Percentiles rank a stretch among this genome's conserved stretches.
Evolutionary conservation across 2,329 filamentous ascomycete genomes (phyloP).

Genomic region (Microcyclospora pomicola): DNA sequence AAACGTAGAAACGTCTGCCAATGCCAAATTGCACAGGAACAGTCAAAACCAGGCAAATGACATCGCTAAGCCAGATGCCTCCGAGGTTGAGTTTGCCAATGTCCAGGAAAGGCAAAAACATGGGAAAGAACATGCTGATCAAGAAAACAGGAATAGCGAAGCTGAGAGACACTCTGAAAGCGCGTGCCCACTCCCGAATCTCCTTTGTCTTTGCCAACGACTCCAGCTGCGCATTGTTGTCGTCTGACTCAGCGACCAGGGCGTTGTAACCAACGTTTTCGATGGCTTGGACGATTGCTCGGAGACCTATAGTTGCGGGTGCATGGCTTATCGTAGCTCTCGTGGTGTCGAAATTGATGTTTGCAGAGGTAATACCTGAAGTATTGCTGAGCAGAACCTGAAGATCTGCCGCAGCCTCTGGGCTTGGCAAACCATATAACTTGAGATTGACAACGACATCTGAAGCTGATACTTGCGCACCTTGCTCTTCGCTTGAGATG

Average conservation of each 20-base stretch:
- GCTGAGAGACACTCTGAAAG: constrained; percentile 60
- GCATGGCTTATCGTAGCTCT: constrained; percentile 62
- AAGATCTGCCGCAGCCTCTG: constrained; percentile 55
- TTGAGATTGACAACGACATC: constrained; percentile 61
- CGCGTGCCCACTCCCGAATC: constrained; percentile 79
- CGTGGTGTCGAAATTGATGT: constrained; percentile 58
- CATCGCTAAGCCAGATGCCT: constrained; percentile 77
- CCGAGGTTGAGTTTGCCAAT: constrained; percentile 56
- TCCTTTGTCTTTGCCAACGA: constrained; percentile 93
- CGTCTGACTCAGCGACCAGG: constrained; percentile 75
- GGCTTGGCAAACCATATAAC: constrained; percentile 65
- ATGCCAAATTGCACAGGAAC: constrained; percentile 94
- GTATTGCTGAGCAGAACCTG: constrained; percentile 53
- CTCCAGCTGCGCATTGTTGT: constrained; percentile 93
- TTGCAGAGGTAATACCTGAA: constrained; percentile 60
- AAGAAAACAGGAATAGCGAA: constrained; percentile 87
- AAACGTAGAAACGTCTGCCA: constrained; percentile 83
- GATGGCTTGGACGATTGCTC: constrained; percentile 66
- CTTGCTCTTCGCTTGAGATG: constrained; percentile 55
- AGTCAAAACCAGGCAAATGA: constrained; percentile 71
- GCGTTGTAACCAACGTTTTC: constrained; percentile 81
- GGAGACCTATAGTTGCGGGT: constrained; percentile 58
- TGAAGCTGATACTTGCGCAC: constrained; percentile 39
- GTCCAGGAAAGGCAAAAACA: constrained; percentile 63
- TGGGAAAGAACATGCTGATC: constrained; percentile 87